Conservation (phyloP, 129 eudicot species). For the Flaveria robusta region DNA sequence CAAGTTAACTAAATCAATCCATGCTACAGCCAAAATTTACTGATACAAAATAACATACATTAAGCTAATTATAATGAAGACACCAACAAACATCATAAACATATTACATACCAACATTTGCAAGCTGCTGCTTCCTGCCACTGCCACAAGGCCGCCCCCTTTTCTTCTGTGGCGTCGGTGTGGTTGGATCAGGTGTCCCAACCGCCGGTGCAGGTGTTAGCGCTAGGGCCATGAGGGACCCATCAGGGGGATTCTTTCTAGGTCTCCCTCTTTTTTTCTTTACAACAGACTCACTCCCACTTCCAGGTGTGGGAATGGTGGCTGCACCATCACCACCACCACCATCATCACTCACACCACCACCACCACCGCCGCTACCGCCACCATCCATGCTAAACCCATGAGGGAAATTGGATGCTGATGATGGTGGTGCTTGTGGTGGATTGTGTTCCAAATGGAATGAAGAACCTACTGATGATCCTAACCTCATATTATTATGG, state of each 20-base stretch:
- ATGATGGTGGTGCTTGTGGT: constrained; percentile 25
- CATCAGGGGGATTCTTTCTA: constrained; percentile 81
- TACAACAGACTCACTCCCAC: constrained; percentile 40
- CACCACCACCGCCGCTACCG: not conserved
- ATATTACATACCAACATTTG: constrained; percentile 58
- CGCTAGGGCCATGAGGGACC: constrained; percentile 55
- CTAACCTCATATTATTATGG: constrained; percentile 44
- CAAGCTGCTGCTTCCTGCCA: constrained; percentile 87
- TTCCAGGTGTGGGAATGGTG: constrained; percentile 31
- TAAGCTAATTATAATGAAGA: not conserved
- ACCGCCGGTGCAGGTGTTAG: constrained; percentile 51
- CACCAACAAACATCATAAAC: constrained; percentile 15
- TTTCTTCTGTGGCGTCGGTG: constrained; percentile 43
- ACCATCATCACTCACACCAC: constrained; percentile 6
- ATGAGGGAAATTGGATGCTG: constrained; percentile 48
- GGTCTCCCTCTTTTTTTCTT: constrained; percentile 98
- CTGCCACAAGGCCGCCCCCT: constrained; percentile 91
- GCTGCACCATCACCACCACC: constrained; percentile 36
- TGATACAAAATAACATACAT: not conserved
- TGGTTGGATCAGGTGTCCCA: constrained; percentile 41
- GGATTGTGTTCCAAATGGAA: constrained; percentile 64
- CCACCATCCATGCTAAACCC: constrained; percentile 24
- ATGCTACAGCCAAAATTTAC: not conserved
- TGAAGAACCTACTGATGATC: constrained; percentile 46
- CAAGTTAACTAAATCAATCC: not conserved